A percentile compares a stretch with the other conserved stretches of the same genome.
These are phyloP conservation scores for Hymenoscyphus occultus DNA, from an alignment of 2,329 filamentous ascomycete genomes.

Conservation along the genomic window DNA sequence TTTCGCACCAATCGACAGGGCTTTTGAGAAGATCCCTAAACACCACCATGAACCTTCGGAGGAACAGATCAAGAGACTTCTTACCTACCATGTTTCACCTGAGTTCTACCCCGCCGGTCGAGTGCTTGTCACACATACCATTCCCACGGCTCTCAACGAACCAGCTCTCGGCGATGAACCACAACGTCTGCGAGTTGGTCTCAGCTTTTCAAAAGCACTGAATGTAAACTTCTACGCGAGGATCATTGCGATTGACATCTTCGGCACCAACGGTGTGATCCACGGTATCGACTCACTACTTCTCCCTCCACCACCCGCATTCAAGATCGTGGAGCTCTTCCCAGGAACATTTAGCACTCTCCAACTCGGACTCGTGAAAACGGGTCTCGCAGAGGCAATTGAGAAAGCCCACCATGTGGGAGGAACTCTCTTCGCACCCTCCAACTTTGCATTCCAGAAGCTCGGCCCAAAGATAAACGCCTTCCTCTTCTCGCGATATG, in stretches of 20 bases:
- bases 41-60: slow-evolving; percentile 57
- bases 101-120: slow-evolving; percentile 63
- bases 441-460: slow-evolving; percentile 74
- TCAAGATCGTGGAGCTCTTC: slow-evolving; percentile 61
- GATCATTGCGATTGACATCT: slow-evolving; percentile 66
- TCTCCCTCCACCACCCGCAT: slow-evolving; percentile 67
- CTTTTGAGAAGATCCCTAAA: slow-evolving; percentile 62
- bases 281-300: slow-evolving; percentile 74
- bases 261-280: slow-evolving; percentile 75
- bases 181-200: slow-evolving; percentile 70
- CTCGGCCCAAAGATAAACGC: slow-evolving; percentile 72
- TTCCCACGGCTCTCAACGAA: slow-evolving; percentile 65
- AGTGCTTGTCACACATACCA: slow-evolving; percentile 68
- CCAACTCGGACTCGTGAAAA: slow-evolving; percentile 69
- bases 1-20: slow-evolving; percentile 75
- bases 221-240: slow-evolving; percentile 75
- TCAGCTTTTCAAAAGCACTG: slow-evolving; percentile 58
- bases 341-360: slow-evolving; percentile 77
- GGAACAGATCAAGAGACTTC: slow-evolving; percentile 64
- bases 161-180: slow-evolving; percentile 58
- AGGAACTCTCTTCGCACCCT: slow-evolving; percentile 77
- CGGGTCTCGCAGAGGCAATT: slow-evolving; percentile 62
- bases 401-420: slow-evolving; percentile 55
- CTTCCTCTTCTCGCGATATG: slow-evolving; percentile 79
- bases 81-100: slow-evolving; percentile 72